Base-by-base conservation (phyloP, 805 yeast species). In the Saccharomycopsis lassenensis region DNA sequence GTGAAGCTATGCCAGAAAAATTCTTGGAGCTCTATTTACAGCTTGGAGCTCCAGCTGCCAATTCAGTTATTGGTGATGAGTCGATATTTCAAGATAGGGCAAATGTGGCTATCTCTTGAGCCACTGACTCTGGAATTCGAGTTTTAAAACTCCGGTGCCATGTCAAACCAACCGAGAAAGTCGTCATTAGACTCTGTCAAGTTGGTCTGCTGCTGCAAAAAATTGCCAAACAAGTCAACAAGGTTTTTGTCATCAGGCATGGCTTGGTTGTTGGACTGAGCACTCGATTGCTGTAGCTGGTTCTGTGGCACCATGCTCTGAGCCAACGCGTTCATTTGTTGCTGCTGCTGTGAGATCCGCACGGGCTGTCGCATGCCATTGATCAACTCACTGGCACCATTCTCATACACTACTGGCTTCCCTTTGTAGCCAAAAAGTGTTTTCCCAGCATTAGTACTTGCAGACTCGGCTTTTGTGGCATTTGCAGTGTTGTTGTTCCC, bases 131-230 rank as follows among this genome's bases (percentile, higher is more conserved):
- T n/a, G n/a, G n/a, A n/a, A n/a, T n/a, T n/a, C n/a, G n/a, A n/a
- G n/a, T n/a, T n/a, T 55, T 44, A 71, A 49, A 74, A 73, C 42
- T 70, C 77, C 0, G 77, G 77, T 3, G 72, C 74, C 78, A 71
- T 72, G 52, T 84, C 94, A 62, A 87, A 81, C 95, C 95, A 87
- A 8, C 96, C 96, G 31, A 87, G 61, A 50, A 87, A 80, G 52
- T 87, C 96, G 51, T 87, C 96, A 31, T 76, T 83, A 22, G 75
- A 77, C 51, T 83, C 86, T 52, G 77, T 69, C 94, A 94, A 84
- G 21, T 85, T 87, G 23, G 77, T 74, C 19, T 86, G 80, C 47
- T 82, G 91, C 52, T 79, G 85, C 57, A 81, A 74, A 46, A 81
- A 79, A 14, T 65, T 64, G 48, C 78, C 76, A 49, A 74, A 56